Conservation (phyloP, 2,329 filamentous ascomycete genomes). For the Mariannaea elegans region DNA sequence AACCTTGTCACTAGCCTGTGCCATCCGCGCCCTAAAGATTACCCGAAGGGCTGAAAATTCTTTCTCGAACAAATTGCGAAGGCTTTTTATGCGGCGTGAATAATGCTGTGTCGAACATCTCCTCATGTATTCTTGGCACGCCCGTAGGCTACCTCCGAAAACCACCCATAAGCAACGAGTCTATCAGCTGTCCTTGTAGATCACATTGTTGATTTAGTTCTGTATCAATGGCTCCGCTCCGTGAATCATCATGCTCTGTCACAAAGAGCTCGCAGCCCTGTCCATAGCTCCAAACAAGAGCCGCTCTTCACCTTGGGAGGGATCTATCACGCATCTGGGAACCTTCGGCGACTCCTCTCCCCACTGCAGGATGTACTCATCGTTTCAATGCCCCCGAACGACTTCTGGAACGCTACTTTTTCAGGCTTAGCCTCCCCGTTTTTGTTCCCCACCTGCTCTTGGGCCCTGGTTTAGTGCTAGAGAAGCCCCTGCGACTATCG, state of each 20-base stretch:
- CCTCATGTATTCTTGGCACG: background rate
- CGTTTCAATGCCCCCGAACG: background rate
- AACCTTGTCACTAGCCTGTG: background rate
- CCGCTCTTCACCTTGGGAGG: constrained; percentile 3
- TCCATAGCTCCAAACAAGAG: background rate
- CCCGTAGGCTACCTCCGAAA: background rate
- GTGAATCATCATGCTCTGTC: constrained; percentile 22
- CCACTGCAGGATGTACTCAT: constrained; percentile 5
- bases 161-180: background rate
- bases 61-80: background rate
- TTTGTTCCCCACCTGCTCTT: background rate
- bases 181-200: background rate
- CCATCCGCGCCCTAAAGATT: background rate
- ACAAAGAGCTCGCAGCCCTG: constrained; percentile 14
- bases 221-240: constrained; percentile 16
- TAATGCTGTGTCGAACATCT: background rate
- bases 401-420: constrained; percentile 26
- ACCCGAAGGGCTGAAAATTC: background rate
- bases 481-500: constrained; percentile 10
- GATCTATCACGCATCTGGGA: background rate
- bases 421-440: constrained; percentile 9
- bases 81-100: constrained; percentile 1
- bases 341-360: constrained; percentile 4
- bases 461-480: constrained; percentile 1
- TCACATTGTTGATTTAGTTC: background rate